Base-by-base conservation (phyloP, 371 early-diverging fungal genomes). In the Actinomortierella wolfii region DNA sequence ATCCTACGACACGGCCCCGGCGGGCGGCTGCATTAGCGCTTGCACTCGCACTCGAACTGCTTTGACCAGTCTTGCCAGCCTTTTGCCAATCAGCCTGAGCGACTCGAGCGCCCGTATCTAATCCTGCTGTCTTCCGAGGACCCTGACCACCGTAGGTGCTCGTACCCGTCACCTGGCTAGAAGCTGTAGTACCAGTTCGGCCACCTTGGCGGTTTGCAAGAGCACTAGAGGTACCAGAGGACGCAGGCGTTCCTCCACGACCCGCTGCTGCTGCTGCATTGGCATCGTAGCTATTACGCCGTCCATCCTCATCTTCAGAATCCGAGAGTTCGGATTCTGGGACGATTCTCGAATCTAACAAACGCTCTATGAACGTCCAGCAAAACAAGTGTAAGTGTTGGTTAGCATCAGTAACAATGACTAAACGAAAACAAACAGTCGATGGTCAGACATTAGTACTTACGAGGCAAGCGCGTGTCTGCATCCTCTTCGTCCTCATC, bases 241-340 rank as follows among this genome's bases (percentile, higher is more conserved):
- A n/a, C 5, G 59, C 63, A 3, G 67, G 67, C 39, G 74, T 63
- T 14, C 74, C 42, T 4, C 56, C 52, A 3, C 57, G 26, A n/a
- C n/a, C n/a, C 8, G 59, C 28, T 9, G 63, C 58, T 18, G 65
- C 54, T 4, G 49, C 24, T 8, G 59, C 74, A 24, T 59, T 73
- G 20, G 63, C 67, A 18, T 73, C 67, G 34, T 73, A 64, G 18
- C n/a, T 47, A 17, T 73, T 73, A 34, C 74, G 74, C 3, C 74
- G 62, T 2, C 74, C 74, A 51, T 73, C 81, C 44, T 88, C 89
- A 54, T 88, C 88, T 57, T 90, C 89, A 4, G 86, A 86, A 44
- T 90, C 90, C 8, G 86, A 84, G 26, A 83, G 75, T 61, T 88
- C 88, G 29, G 75, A 81, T 18, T 85, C 83, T 15, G 83, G 86